These are phyloP conservation scores for Dioszegia aurantiaca DNA, from an alignment of 768 basidiomycete species.

Conservation along the genomic window DNA sequence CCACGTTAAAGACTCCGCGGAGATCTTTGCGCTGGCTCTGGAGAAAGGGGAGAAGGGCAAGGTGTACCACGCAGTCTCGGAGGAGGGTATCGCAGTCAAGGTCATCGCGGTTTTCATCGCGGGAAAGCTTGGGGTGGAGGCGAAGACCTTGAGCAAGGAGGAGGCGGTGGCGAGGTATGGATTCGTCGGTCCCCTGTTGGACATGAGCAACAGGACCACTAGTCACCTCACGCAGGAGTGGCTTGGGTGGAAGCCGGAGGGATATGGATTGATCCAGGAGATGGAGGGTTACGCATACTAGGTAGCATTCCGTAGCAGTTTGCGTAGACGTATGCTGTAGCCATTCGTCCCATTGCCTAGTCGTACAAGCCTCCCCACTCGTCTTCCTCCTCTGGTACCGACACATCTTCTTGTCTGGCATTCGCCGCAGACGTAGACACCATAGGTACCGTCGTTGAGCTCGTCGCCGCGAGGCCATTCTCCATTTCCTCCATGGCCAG, in stretches of 20 bases:
- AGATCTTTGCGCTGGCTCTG: slow-evolving; percentile 25
- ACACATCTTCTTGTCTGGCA: slow-evolving; percentile 40
- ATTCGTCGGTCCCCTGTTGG: slow-evolving; percentile 13
- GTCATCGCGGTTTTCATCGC: slow-evolving; percentile 26
- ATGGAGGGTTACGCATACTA: slow-evolving; percentile 18
- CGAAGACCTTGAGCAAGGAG: slow-evolving; percentile 15
- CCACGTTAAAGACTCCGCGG: slow-evolving; percentile 23
- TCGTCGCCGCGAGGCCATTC: slow-evolving; percentile 56
- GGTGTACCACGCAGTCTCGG: slow-evolving; percentile 27
- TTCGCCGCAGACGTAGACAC: slow-evolving; percentile 13
- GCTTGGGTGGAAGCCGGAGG: slow-evolving; percentile 31
- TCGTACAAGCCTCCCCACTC: too few species aligned
- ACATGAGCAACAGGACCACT: neutral
- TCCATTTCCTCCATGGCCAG: slow-evolving; percentile 70
- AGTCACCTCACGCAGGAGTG: slow-evolving; percentile 21
- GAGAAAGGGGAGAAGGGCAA: slow-evolving; percentile 16
- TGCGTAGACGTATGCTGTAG: too few species aligned
- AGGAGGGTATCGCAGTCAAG: slow-evolving; percentile 16
- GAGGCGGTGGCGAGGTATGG: slow-evolving; percentile 20
- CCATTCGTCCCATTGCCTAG: too few species aligned
- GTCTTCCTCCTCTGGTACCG: too few species aligned
- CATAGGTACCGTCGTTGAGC: too few species aligned
- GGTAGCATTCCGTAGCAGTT: neutral
- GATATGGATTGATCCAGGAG: slow-evolving; percentile 25
- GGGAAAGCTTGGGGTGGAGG: slow-evolving; percentile 12